Conservation (phyloP, 768 basidiomycete genomes). For the Naganishia antarctica region DNA sequence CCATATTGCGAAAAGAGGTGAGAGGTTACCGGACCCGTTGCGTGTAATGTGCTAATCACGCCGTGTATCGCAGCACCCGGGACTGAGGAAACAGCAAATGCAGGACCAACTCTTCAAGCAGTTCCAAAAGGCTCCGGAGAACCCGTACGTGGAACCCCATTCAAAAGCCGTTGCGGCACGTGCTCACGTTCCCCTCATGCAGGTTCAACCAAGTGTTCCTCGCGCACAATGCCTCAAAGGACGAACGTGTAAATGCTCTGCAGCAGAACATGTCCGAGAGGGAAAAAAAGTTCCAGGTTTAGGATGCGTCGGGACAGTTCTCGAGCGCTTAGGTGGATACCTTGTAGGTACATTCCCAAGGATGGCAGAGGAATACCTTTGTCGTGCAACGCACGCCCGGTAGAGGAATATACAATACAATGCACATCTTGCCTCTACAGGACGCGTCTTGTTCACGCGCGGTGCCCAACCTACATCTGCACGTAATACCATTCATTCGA, state of each 20-base stretch:
- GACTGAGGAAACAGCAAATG: constrained; percentile 84
- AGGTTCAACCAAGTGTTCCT: constrained; percentile 81
- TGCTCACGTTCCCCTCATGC: constrained; percentile 25
- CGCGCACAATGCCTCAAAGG: constrained; percentile 79
- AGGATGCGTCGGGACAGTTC: constrained; percentile 18
- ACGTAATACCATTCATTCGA: constrained; percentile 18
- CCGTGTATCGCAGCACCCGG: constrained; percentile 62
- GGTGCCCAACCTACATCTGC: not conserved
- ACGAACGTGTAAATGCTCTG: constrained; percentile 72
- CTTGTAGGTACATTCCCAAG: not conserved
- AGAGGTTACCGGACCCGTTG: constrained; percentile 25
- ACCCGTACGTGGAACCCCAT: constrained; percentile 62
- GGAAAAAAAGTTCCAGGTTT: constrained; percentile 42
- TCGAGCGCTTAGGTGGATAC: too few species aligned
- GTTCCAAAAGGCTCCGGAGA: constrained; percentile 94
- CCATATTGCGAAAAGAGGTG: constrained; percentile 63
- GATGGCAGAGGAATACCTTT: not conserved
- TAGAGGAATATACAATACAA: not conserved
- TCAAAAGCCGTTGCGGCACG: not conserved
- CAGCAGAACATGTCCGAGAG: constrained; percentile 52
- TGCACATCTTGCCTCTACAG: not conserved
- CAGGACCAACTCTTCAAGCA: constrained; percentile 87
- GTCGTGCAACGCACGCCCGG: not conserved
- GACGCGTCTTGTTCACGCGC: not conserved
- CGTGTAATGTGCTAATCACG: not conserved